Percentiles rank a stretch among this genome's conserved stretches.
Conservation (phyloP, 2,329 filamentous ascomycete species). For the Stachybotrys echinatus region DNA sequence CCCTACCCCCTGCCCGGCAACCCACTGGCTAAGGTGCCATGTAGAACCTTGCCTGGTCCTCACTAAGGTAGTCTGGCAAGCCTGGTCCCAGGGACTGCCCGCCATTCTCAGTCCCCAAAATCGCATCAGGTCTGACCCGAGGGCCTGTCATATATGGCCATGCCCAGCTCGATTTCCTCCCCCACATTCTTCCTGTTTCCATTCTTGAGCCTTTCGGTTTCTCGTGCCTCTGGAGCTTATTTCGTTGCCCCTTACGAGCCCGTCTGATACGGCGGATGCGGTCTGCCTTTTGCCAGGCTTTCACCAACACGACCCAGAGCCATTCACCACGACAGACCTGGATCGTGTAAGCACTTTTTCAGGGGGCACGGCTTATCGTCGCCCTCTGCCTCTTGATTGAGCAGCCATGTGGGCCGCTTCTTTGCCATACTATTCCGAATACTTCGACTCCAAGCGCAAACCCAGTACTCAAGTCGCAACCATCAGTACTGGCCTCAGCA, state of each 20-base stretch:
- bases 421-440: constrained; percentile 2
- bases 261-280: neutral
- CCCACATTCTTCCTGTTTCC: neutral
- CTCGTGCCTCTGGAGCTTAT: neutral
- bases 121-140: neutral
- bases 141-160: neutral
- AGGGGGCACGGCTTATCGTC: constrained; percentile 8
- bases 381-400: constrained; percentile 8
- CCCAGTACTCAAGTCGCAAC: neutral
- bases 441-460: neutral
- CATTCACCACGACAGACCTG: neutral
- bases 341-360: neutral
- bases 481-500: neutral
- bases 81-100: neutral
- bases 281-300: neutral
- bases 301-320: neutral
- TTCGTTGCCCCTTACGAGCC: neutral
- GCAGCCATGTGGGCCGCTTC: constrained; percentile 8
- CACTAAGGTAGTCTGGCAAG: neutral
- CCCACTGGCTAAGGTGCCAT: neutral
- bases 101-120: neutral
- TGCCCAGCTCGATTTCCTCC: neutral
- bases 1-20: neutral
- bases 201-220: neutral
- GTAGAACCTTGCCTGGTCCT: neutral